phyloP scores from a whole-genome alignment of 1,139 yeast genomes.

The Hansenula lynferdii region DNA sequence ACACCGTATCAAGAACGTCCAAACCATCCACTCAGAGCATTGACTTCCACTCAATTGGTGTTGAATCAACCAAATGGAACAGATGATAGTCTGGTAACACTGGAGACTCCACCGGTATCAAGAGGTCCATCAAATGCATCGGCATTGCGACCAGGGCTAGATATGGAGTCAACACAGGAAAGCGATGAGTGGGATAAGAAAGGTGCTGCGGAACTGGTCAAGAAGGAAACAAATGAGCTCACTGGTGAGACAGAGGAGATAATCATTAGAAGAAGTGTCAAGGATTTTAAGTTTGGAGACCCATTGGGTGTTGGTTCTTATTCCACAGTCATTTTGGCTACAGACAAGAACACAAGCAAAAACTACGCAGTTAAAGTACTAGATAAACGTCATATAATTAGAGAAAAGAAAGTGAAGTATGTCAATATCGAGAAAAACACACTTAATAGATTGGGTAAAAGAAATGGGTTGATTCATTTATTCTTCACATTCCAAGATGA shows the following conservation, averaged over 20 bases:
- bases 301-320: constrained; percentile 80
- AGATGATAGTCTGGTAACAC: constrained; percentile 15
- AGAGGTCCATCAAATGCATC: constrained; percentile 4
- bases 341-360: constrained; percentile 50
- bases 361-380: constrained; percentile 72
- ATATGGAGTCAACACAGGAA: constrained; percentile 3
- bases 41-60: constrained; percentile 19
- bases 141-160: constrained; percentile 1
- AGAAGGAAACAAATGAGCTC: constrained; percentile 36
- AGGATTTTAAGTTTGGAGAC: constrained; percentile 69
- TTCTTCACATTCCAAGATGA: constrained; percentile 81
- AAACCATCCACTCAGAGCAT: constrained; percentile 20
- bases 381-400: constrained; percentile 69
- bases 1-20: constrained; percentile 18
- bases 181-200: constrained; percentile 21
- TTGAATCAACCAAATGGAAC: constrained; percentile 20
- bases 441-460: constrained; percentile 62
- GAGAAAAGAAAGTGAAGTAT: constrained; percentile 74
- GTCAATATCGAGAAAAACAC: constrained; percentile 78
- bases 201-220: constrained; percentile 51
- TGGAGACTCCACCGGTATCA: constrained; percentile 8
- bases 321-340: constrained; percentile 69
- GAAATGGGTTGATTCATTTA: constrained; percentile 65
- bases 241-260: constrained; percentile 42
- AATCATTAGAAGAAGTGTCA: constrained; percentile 48